Evolutionary conservation across 305 asterid genomes (phyloP), one percentile per base, ranked within the genome.

Genomic region (Withania somnifera): DNA sequence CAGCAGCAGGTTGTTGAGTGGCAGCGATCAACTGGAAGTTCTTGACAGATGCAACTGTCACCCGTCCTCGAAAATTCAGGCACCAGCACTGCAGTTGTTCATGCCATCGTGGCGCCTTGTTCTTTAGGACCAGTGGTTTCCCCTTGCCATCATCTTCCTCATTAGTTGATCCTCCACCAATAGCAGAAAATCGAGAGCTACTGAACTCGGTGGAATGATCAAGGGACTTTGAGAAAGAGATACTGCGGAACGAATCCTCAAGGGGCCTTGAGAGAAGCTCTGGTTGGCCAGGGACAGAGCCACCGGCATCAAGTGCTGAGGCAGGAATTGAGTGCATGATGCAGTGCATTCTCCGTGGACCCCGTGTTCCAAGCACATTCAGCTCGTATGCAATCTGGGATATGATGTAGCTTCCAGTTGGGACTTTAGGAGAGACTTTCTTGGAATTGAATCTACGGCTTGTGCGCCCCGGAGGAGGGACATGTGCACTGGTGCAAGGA

Each of bases 81-180:
- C 98, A 93, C 98, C 98, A 95, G 82, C 98, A 95, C 82, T 95
- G 98, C 17, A 93, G 68, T 80, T 93, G 98, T 69, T 95, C 98
- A 22, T 95, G 98, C 98, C 98, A 95, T 22, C 98, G 88, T 11
- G 98, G 98, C 0, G 99, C 89, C 86, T 95, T 95, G 95, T 95
- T 94, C 91, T 92, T 95, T 57, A 95, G 90, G 60, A 95, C 88
- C 89, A 95, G 83, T 1, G 97, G 97, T 83, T 86, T 91, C 22
- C 75, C 45, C 84, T 92, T 93, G 58, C 81, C 82, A 36, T 30
- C 82, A 1, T 88, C 93, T 17, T 88, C 92, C 3, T 83, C 87
- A 34, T 88, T 83, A 13, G 87, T 9, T 22, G 83, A 50, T 64
- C 75, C 57, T 45, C 75, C 50, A 15, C 83, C 86, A 6, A 91